phyloP scores from a whole-genome alignment of 2,329 filamentous ascomycete species.

The Monilinia polystroma region DNA sequence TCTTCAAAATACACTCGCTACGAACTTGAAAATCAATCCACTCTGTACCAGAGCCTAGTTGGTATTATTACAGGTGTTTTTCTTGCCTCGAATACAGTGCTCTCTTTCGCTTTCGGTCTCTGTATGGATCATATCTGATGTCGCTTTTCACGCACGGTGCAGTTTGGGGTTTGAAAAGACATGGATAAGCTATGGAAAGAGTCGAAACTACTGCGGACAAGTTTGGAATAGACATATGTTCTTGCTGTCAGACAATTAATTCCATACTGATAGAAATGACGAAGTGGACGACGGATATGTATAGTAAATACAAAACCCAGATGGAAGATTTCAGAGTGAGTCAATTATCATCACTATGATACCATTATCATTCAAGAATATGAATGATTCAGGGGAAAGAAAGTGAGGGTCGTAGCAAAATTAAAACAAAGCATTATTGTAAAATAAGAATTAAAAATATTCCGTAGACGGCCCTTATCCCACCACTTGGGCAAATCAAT shows the following conservation, averaged over 20 bases:
- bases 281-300: not conserved
- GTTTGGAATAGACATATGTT: slow-evolving; percentile 12
- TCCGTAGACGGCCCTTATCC: not conserved
- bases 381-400: slow-evolving; percentile 10
- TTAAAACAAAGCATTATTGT: not conserved
- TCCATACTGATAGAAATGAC: slow-evolving; percentile 7
- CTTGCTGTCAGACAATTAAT: slow-evolving; percentile 5
- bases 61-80: not conserved
- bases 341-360: not conserved
- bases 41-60: slow-evolving; percentile 8
- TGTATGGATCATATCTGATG: slow-evolving; percentile 4
- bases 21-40: slow-evolving; percentile 2
- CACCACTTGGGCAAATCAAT: not conserved
- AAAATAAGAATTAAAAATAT: not conserved
- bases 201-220: not conserved
- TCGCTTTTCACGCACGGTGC: slow-evolving; percentile 10
- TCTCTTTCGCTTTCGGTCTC: slow-evolving; percentile 4
- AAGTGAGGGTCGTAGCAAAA: slow-evolving; percentile 17
- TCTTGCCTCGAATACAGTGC: slow-evolving; percentile 14
- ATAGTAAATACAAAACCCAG: not conserved
- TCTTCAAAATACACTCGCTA: not conserved
- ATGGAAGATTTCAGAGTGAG: not conserved
- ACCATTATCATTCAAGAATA: not conserved
- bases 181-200: slow-evolving; percentile 7
- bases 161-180: slow-evolving; percentile 1